Evolutionary conservation across 169 alveolate genomes (phyloP), one percentile per base, ranked within the genome.

Genomic region (Eimeria acervulina): DNA sequence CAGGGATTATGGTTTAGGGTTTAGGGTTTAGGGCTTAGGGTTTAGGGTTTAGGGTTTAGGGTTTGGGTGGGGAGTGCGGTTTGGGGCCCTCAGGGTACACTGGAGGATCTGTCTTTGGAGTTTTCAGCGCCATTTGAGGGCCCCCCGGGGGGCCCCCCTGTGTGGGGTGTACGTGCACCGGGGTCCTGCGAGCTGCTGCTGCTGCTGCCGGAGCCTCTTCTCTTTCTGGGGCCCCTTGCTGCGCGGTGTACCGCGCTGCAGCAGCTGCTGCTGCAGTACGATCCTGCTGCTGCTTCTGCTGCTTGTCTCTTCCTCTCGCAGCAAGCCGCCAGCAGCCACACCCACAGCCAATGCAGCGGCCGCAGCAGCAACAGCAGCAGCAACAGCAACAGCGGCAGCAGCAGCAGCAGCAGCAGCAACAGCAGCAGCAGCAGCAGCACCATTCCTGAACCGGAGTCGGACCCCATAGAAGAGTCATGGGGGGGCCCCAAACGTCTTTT

Each of bases 211-310:
- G 59, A 51, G 7, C 59, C 59, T 51, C 59, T 51, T 51, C 59
- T 1, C 26, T 66, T 31, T 21, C 19, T 66, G 78, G 78, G 78
- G 2, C 78, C 78, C 78, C 78, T 66, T 26, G 26, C 19, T 66
- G 78, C 0, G 13, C 26, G 78, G 31, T 66, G 78, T 26, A 26
- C 36, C 26, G 36, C 26, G 40, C 78, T 66, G 40, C 78, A 66
- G 36, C 78, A n/a, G 78, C 78, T 66, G 78, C 78, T 66, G 78
- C 78, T 13, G 78, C 40, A 31, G 78, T 66, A 31, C 26, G 36
- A 66, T 26, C 78, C 31, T 0, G 36, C 13, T n/a, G 36, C 78
- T n/a, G 78, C 78, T 1, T 26, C 26, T 12, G 78, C 78, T 12
- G 13, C 78, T 1, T 21, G 78, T 26, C 78, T 66, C 2, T 66